Conservation (phyloP, 2,329 filamentous ascomycete genomes). For the Shiraia bambusicola region DNA sequence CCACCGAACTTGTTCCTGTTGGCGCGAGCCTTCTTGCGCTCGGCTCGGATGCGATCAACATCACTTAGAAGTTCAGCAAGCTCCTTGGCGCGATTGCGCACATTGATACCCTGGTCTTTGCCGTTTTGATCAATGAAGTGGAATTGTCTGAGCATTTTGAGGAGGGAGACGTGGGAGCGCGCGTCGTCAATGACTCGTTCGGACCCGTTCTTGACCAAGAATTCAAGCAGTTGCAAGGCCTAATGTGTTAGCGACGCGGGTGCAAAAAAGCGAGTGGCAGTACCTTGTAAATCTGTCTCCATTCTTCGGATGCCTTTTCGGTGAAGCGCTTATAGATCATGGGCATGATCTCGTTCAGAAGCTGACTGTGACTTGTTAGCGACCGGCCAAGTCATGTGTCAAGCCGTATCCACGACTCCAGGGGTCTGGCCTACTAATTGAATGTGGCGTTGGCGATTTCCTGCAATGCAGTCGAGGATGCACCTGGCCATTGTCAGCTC, state of each 20-base stretch:
- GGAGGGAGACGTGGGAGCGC: slow-evolving; percentile 86
- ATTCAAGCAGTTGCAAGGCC: slow-evolving; percentile 89
- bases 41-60: slow-evolving; percentile 75
- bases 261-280: slow-evolving; percentile 4
- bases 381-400: neutral
- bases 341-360: slow-evolving; percentile 98
- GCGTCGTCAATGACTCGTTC: slow-evolving; percentile 97
- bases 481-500: slow-evolving; percentile 48
- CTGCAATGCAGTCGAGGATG: slow-evolving; percentile 86
- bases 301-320: slow-evolving; percentile 96
- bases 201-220: slow-evolving; percentile 96
- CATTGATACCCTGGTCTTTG: slow-evolving; percentile 97
- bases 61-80: slow-evolving; percentile 90
- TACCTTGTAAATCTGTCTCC: slow-evolving; percentile 98
- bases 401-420: no score
- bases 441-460: slow-evolving; percentile 98
- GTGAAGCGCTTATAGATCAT: slow-evolving; percentile 99
- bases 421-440: slow-evolving; percentile 79
- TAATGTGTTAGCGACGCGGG: slow-evolving; percentile 34
- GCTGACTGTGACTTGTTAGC: slow-evolving; percentile 65
- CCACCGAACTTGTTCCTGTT: slow-evolving; percentile 96
- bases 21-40: slow-evolving; percentile 82
- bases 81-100: slow-evolving; percentile 94
- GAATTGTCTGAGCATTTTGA: slow-evolving; percentile 98
- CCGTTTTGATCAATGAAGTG: slow-evolving; percentile 95